Evolutionary conservation across 2,329 filamentous ascomycete genomes (phyloP), one percentile per base, ranked within the genome.

Genomic region (Cadophora sp.): DNA sequence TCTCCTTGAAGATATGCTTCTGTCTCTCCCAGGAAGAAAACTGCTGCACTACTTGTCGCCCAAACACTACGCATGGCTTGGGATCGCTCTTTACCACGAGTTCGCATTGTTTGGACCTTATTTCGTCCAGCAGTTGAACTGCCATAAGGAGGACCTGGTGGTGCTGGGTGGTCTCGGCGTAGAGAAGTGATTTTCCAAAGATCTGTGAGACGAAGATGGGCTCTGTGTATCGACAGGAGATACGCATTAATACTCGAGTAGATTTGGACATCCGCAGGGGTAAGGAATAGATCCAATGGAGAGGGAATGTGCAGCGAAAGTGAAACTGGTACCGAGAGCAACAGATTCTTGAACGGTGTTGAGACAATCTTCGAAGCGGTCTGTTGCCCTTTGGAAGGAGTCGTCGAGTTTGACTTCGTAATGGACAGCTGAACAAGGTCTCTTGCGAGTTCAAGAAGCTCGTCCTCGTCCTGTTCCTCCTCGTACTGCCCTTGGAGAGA

Each of bases 181-280:
- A 97, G 86, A 1, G 89, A 87, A 5, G 91, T 93, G 70, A 92
- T 90, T 77, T 93, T 94, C 94, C 96, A 98, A 1, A 98, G 82
- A 73, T 92, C 89, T 0, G 92, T 92, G 1, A 98, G 84, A 46
- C 92, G 91, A 19, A 97, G 87, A 77, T 97, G 94, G 3, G 94
- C 92, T 67, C 94, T 89, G 63, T 93, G 91, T 71, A 98, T 89
- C 0, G 93, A 92, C 11, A 97, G 82, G 0, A 99, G 86, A 74
- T 97, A 98, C 1, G 93, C 87, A 78, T 97, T 94, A 69, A 97
- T 90, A n/a, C 86, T 85, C 0, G 93, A 92, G 79, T 98, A 99
- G 0, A 88, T 87, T 60, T 91, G 86, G 12, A 97, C 81, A 75
- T 98, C 94, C 0, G 89, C 84, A 4, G 87, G 83, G 12, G 92